Conservation (phyloP, 164 flowering plant species). For the Saururus chinensis region DNA sequence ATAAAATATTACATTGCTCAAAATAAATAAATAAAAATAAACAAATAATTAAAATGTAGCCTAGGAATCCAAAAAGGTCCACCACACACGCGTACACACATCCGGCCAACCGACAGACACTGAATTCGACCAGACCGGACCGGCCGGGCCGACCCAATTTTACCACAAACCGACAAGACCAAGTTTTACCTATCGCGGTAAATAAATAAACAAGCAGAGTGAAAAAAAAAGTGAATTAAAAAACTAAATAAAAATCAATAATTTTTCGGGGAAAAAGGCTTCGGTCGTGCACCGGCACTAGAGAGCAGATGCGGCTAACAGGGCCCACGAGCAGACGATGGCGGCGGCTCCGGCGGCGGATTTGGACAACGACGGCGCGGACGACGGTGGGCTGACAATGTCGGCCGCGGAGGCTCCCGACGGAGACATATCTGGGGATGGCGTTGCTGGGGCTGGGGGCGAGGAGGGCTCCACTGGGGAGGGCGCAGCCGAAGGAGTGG, state of each 20-base stretch:
- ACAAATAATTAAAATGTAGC: no score
- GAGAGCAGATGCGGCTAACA: conserved; percentile 16
- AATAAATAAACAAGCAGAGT: not conserved
- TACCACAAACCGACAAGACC: not conserved
- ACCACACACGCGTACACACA: not conserved
- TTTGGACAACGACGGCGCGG: not conserved
- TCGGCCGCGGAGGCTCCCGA: conserved; percentile 14
- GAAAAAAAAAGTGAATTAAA: not conserved
- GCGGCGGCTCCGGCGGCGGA: conserved; percentile 9
- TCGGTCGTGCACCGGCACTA: not conserved
- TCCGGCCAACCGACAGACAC: not conserved
- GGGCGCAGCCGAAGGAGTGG: conserved; percentile 43
- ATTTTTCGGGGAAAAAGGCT: no score
- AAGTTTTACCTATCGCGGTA: not conserved
- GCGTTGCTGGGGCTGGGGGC: conserved; percentile 9
- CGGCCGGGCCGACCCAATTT: not conserved
- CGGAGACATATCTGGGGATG: conserved; percentile 24
- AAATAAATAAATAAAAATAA: no score
- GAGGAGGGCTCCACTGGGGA: conserved; percentile 12
- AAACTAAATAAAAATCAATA: no score
- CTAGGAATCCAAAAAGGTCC: not conserved
- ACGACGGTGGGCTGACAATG: not conserved
- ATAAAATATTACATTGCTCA: no score
- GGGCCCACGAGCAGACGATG: conserved; percentile 16
- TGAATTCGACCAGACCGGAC: not conserved